These are phyloP conservation scores for Bryum argenteum DNA, from an alignment of 225 moss, liverwort and hornwort species.

Conservation along the genomic window DNA sequence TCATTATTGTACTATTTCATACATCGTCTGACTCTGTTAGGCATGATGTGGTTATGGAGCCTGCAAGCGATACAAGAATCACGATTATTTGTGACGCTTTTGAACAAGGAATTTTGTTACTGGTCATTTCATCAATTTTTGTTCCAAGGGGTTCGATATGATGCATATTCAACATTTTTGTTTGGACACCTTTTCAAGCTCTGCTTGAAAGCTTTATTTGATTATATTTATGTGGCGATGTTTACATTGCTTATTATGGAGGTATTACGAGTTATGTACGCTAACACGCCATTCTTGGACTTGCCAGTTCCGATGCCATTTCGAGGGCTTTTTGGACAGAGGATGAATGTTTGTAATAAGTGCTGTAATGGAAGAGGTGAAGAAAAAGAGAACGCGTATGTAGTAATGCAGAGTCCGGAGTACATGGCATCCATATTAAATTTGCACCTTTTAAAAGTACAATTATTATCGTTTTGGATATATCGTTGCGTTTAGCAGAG, in stretches of 20 bases:
- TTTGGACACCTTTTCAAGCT: constrained; percentile 2
- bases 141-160: constrained; percentile 3
- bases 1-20: constrained; percentile 2
- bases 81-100: not conserved
- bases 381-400: not conserved
- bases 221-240: constrained; percentile 11
- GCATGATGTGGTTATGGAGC: not conserved
- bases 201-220: constrained; percentile 11
- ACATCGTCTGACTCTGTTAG: not conserved
- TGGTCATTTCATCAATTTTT: not conserved
- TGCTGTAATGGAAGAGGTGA: not conserved
- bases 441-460: not conserved
- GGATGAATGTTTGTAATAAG: constrained; percentile 1
- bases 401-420: not conserved
- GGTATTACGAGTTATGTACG: not conserved
- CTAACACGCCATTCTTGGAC: constrained; percentile 23
- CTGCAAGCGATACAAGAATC: constrained; percentile 7
- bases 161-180: not conserved
- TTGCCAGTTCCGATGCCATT: constrained; percentile 84
- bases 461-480: not conserved
- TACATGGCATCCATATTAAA: not conserved
- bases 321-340: constrained; percentile 73
- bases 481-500: not conserved
- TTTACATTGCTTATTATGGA: not conserved
- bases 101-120: not conserved